Percentiles rank a stretch among this genome's conserved stretches.
These are phyloP conservation scores for Babesia sp. DNA, from an alignment of 169 alveolate species.

Conservation along the genomic window DNA sequence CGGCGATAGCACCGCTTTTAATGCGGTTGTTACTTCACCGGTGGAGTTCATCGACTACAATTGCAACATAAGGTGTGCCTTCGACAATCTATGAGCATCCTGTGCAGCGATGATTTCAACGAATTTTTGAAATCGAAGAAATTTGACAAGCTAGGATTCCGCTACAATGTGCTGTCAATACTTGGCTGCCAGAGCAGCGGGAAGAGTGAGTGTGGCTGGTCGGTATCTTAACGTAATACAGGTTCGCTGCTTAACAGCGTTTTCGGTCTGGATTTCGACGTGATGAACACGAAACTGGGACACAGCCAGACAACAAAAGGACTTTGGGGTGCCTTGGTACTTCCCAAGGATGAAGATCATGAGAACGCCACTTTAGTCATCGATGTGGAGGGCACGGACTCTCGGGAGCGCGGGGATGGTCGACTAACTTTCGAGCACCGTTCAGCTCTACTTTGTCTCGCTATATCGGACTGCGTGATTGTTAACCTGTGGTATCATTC, in stretches of 20 bases:
- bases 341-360: slow-evolving; percentile 39
- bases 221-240: neutral
- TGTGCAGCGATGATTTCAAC: slow-evolving; percentile 41
- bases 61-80: slow-evolving; percentile 51
- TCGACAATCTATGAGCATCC: neutral
- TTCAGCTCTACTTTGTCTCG: slow-evolving; percentile 85
- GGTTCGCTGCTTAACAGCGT: slow-evolving; percentile 82
- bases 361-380: slow-evolving; percentile 72
- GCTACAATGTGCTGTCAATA: slow-evolving; percentile 84
- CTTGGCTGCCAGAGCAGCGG: slow-evolving; percentile 92
- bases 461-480: slow-evolving; percentile 86
- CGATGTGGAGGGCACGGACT: slow-evolving; percentile 91
- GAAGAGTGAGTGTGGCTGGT: slow-evolving; percentile 71
- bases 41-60: slow-evolving; percentile 59
- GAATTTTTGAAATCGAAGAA: slow-evolving; percentile 42
- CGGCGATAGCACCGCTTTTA: neutral
- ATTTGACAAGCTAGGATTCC: slow-evolving; percentile 64
- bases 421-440: slow-evolving; percentile 87
- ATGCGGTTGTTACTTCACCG: slow-evolving; percentile 29
- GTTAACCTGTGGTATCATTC: slow-evolving; percentile 84
- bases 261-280: slow-evolving; percentile 82
- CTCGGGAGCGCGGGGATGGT: slow-evolving; percentile 87
- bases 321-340: slow-evolving; percentile 82
- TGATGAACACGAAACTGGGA: slow-evolving; percentile 85
- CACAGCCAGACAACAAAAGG: slow-evolving; percentile 90